phyloP scores from a whole-genome alignment of 441 rosid species.

The Euphorbia corollata region DNA sequence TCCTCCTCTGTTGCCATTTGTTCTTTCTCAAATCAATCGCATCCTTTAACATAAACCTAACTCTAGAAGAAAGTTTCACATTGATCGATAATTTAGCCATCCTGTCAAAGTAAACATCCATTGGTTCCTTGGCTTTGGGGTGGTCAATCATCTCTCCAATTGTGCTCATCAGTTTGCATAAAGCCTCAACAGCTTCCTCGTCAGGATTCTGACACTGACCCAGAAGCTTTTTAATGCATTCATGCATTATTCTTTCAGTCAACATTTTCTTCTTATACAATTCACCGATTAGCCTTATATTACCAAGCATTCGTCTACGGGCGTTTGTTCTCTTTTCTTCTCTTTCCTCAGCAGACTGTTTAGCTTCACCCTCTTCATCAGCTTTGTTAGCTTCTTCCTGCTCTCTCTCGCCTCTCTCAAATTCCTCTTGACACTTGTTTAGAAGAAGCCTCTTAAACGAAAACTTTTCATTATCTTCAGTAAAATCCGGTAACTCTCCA shows the following conservation, averaged over 20 bases:
- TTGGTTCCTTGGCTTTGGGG: slow-evolving; percentile 50
- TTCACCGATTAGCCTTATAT: slow-evolving; percentile 95
- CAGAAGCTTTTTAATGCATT: slow-evolving; percentile 64
- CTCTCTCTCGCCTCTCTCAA: slow-evolving; percentile 88
- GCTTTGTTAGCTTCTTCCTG: slow-evolving; percentile 89
- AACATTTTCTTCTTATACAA: slow-evolving; percentile 84
- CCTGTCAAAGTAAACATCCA: slow-evolving; percentile 74
- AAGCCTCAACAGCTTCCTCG: slow-evolving; percentile 86
- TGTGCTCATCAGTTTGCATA: slow-evolving; percentile 89
- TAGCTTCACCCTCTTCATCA: slow-evolving; percentile 72
- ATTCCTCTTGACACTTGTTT: slow-evolving; percentile 90
- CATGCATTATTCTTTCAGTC: slow-evolving; percentile 87
- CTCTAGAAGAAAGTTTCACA: slow-evolving; percentile 66
- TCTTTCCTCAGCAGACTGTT: slow-evolving; percentile 68
- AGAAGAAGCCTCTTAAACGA: slow-evolving; percentile 80
- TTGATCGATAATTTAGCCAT: slow-evolving; percentile 60
- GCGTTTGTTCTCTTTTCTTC: slow-evolving; percentile 85
- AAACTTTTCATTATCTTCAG: slow-evolving; percentile 54
- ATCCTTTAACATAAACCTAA: slow-evolving; percentile 91
- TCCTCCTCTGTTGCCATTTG: slow-evolving; percentile 96
- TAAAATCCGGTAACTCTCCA: slow-evolving; percentile 61
- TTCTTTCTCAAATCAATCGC: slow-evolving; percentile 76
- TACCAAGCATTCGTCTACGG: slow-evolving; percentile 87
- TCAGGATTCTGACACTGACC: slow-evolving; percentile 76
- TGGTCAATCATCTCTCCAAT: slow-evolving; percentile 90